These are phyloP conservation scores for Zygosaccharomyces pseudorouxii DNA, from an alignment of 805 yeast species.

Conservation along the genomic window DNA sequence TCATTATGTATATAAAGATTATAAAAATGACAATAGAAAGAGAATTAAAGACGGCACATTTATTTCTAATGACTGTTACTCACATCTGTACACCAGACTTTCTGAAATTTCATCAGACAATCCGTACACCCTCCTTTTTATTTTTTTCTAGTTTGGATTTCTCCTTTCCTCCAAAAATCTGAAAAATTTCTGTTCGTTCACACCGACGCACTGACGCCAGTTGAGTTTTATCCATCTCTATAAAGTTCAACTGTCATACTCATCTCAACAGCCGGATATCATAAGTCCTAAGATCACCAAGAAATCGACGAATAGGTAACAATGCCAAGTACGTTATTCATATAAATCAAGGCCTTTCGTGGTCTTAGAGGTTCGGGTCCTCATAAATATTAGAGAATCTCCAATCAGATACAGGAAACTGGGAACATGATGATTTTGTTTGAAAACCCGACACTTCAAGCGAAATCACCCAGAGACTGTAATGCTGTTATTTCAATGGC, in stretches of 20 bases:
- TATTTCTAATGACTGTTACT: slow-evolving; percentile 7
- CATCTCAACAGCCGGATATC: background rate
- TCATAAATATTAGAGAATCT: slow-evolving; percentile 35
- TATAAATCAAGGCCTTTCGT: background rate
- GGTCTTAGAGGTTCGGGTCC: slow-evolving; percentile 67
- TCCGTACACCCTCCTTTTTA: slow-evolving; percentile 6
- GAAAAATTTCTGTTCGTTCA: background rate
- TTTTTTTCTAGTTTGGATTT: background rate
- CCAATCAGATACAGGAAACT: background rate
- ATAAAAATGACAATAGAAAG: background rate
- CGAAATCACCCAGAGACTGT: slow-evolving; percentile 11
- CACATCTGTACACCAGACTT: background rate
- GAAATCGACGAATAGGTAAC: slow-evolving; percentile 36
- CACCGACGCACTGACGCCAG: slow-evolving; percentile 6
- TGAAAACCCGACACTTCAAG: slow-evolving; percentile 89
- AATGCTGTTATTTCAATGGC: background rate
- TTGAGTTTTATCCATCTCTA: background rate
- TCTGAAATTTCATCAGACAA: background rate
- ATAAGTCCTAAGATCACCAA: too few relatives aligned
- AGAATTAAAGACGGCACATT: background rate
- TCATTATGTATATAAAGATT: background rate
- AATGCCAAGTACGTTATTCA: slow-evolving; percentile 57
- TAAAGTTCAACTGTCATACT: slow-evolving; percentile 1
- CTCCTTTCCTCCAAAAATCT: background rate
- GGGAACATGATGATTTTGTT: slow-evolving; percentile 39